These are phyloP conservation scores for Sedum album DNA, from an alignment of 164 flowering plant genomes.

Conservation along the genomic window DNA sequence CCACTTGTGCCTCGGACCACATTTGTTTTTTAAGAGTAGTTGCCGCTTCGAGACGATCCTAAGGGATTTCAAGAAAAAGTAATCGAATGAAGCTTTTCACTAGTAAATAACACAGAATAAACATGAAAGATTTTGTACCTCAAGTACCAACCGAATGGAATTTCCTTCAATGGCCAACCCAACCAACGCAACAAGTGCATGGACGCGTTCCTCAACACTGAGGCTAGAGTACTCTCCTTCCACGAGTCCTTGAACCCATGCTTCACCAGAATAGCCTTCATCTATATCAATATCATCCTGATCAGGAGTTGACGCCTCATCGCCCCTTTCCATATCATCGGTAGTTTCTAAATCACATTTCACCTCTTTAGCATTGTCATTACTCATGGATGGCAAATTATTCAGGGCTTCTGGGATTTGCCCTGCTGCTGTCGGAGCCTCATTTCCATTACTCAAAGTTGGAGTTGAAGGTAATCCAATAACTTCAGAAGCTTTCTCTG, in stretches of 20 bases:
- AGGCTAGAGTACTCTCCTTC: slow-evolving; percentile 87
- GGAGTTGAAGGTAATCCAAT: slow-evolving; percentile 14
- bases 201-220: slow-evolving; percentile 81
- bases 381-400: slow-evolving; percentile 21
- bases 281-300: slow-evolving; percentile 56
- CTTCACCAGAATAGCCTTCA: slow-evolving; percentile 64
- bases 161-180: slow-evolving; percentile 89
- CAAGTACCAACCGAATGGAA: slow-evolving; percentile 60
- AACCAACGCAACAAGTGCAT: slow-evolving; percentile 80
- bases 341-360: slow-evolving; percentile 18
- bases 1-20: slow-evolving; percentile 89
- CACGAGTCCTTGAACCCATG: slow-evolving; percentile 81
- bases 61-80: not conserved
- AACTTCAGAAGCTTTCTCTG: slow-evolving; percentile 12
- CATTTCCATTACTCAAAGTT: slow-evolving; percentile 25
- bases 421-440: slow-evolving; percentile 13
- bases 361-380: slow-evolving; percentile 20
- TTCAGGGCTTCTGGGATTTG: slow-evolving; percentile 20
- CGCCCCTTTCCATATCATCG: slow-evolving; percentile 20
- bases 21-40: slow-evolving; percentile 87
- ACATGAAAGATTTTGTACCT: slow-evolving; percentile 35
- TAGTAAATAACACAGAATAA: not conserved
- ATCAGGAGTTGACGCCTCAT: slow-evolving; percentile 19
- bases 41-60: slow-evolving; percentile 94
- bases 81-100: not conserved